phyloP scores from a whole-genome alignment of 768 basidiomycete species.

The Aureoboletus auriporus region DNA sequence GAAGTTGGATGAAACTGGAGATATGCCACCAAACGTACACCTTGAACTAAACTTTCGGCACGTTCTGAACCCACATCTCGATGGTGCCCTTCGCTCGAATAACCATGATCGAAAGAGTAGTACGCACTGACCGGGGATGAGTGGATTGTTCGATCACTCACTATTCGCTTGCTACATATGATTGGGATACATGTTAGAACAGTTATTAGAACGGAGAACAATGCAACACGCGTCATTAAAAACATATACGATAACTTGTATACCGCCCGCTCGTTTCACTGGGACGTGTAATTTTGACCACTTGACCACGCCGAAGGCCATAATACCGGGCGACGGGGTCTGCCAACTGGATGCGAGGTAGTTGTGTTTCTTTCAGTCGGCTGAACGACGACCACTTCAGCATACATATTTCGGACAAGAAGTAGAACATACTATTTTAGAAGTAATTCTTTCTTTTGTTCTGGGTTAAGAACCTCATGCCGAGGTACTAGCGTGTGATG shows the following conservation, averaged over 20 bases:
- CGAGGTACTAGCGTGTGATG: constrained; percentile 92
- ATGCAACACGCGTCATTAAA: constrained; percentile 36
- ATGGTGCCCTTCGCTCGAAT: too few relatives aligned
- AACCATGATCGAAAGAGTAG: too few relatives aligned
- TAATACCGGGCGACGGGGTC: constrained; percentile 99
- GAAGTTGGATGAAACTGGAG: too few relatives aligned
- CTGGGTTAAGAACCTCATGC: constrained; percentile 81
- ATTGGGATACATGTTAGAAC: constrained; percentile 1
- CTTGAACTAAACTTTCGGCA: too few relatives aligned
- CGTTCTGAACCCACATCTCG: too few relatives aligned
- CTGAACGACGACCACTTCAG: constrained; percentile 38
- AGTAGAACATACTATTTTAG: constrained; percentile 80
- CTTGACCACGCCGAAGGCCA: constrained; percentile 90
- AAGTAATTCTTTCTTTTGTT: constrained; percentile 83
- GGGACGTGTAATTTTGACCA: constrained; percentile 96
- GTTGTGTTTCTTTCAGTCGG: constrained; percentile 95
- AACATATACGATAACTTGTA: constrained; percentile 89
- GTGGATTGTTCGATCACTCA: constrained; percentile 4
- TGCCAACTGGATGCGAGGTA: constrained; percentile 92
- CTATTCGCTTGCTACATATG: constrained; percentile 10
- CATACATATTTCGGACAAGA: constrained; percentile 1
- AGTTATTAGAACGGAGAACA: constrained; percentile 1
- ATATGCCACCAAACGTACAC: too few relatives aligned
- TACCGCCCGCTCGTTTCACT: constrained; percentile 96
- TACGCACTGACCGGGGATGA: not conserved